These are phyloP conservation scores for Suhomyces bolitotheri DNA, from an alignment of 1,139 yeast genomes.

Conservation along the genomic window DNA sequence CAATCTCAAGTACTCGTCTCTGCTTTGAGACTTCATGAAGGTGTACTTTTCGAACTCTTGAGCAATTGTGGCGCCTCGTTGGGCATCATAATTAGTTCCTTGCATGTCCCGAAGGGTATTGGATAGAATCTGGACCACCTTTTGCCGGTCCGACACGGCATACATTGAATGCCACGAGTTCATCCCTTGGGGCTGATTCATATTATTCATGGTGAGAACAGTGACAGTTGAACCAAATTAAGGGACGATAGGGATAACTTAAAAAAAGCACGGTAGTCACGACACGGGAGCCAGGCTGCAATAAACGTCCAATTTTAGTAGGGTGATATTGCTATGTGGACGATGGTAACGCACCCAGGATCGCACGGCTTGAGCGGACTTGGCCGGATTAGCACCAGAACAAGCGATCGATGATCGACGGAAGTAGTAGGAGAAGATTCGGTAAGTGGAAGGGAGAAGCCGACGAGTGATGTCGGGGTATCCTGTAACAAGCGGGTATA, in stretches of 20 bases:
- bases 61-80: conserved; percentile 43
- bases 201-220: conserved; percentile 11
- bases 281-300: too few relatives aligned
- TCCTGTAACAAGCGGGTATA: too few relatives aligned
- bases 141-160: conserved; percentile 43
- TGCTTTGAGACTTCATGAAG: conserved; percentile 38
- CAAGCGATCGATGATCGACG: not conserved
- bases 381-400: not conserved
- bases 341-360: conserved; percentile 4
- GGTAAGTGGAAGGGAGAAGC: too few relatives aligned
- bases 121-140: conserved; percentile 42
- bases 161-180: conserved; percentile 45
- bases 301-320: too few relatives aligned
- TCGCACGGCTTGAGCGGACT: conserved; percentile 2
- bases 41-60: conserved; percentile 48
- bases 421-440: not conserved
- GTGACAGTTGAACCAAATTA: too few relatives aligned
- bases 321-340: not conserved
- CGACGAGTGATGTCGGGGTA: too few relatives aligned
- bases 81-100: conserved; percentile 36
- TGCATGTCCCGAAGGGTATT: conserved; percentile 44
- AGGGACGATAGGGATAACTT: too few relatives aligned
- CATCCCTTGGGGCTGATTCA: conserved; percentile 27
- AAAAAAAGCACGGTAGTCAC: too few relatives aligned
- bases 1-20: conserved; percentile 43